Evolutionary conservation across 148 eudicot genomes (phyloP).

Genomic region (Rhododendron vialii): DNA sequence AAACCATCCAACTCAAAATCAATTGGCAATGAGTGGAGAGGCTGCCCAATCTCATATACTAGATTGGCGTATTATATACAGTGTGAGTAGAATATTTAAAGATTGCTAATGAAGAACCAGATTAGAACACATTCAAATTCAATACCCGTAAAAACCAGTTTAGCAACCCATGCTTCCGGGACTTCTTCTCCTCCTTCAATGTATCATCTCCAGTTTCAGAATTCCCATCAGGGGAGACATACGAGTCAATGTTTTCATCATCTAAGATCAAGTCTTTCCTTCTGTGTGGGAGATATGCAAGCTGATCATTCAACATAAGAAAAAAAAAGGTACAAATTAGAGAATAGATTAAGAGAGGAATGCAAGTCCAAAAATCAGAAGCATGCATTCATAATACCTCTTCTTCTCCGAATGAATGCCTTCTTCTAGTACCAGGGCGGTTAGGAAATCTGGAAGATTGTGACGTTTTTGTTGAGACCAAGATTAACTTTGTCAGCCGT

Average conservation of each 20-base stretch:
- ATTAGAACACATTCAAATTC: not conserved
- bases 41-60: not conserved
- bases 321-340: not conserved
- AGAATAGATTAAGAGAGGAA: not conserved
- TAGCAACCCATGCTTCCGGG: conserved; percentile 76
- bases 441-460: conserved; percentile 72
- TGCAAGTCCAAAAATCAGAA: not conserved
- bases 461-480: conserved; percentile 88
- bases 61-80: not conserved
- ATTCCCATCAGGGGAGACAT: conserved; percentile 65
- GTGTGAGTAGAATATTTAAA: not conserved
- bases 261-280: conserved; percentile 84
- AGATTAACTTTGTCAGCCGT: conserved; percentile 81
- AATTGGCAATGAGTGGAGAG: not conserved
- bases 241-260: conserved; percentile 78
- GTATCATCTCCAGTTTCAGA: conserved; percentile 56
- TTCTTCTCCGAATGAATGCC: conserved; percentile 99
- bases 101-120: not conserved
- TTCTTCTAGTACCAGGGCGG: conserved; percentile 67
- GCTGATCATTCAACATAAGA: conserved; percentile 38
- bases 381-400: conserved; percentile 45
- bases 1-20: not conserved
- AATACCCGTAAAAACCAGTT: conserved; percentile 84
- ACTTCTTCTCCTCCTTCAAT: conserved; percentile 72
- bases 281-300: conserved; percentile 93